Conservation (phyloP, 2,329 filamentous ascomycete genomes). For the Mycogone perniciosa region DNA sequence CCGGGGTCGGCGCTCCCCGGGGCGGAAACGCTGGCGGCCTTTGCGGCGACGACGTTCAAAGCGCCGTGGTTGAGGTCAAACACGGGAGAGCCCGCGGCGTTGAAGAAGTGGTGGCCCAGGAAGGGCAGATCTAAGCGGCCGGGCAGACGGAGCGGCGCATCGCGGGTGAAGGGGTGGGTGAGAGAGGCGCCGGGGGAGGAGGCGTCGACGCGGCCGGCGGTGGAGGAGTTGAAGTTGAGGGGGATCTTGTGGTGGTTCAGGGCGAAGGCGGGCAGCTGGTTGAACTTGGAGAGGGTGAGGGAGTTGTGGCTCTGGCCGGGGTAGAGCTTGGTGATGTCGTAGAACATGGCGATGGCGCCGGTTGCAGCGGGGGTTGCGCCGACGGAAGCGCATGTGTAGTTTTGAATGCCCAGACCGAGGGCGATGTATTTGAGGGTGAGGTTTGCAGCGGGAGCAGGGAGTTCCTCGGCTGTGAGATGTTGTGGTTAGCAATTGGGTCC, state of each 20-base stretch:
- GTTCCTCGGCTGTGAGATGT: conserved; percentile 31
- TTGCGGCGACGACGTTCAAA: conserved; percentile 39
- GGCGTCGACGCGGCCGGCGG: conserved; percentile 23
- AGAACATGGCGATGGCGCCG: conserved; percentile 55
- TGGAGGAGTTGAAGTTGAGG: conserved; percentile 36
- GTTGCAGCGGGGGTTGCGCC: conserved; percentile 31
- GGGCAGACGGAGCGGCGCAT: conserved; percentile 32
- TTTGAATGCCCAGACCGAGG: conserved; percentile 60
- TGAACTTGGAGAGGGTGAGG: conserved; percentile 34
- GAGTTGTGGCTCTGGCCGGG: conserved; percentile 35
- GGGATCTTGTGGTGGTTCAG: conserved; percentile 40
- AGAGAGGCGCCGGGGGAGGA: conserved; percentile 36
- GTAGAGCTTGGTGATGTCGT: conserved; percentile 50
- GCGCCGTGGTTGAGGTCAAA: conserved; percentile 47
- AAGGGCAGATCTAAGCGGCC: conserved; percentile 34
- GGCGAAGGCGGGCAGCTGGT: conserved; percentile 32
- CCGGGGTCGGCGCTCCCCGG: conserved; percentile 44
- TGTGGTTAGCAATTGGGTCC: conserved; percentile 15
- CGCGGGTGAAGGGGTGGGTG: conserved; percentile 38
- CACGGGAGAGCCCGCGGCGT: conserved; percentile 43
- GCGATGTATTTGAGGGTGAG: conserved; percentile 47
- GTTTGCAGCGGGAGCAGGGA: conserved; percentile 35
- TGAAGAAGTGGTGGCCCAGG: conserved; percentile 64
- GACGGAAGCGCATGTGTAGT: conserved; percentile 54
- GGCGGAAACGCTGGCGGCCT: conserved; percentile 44